Evolutionary conservation across 75 land plant genomes (phyloP).

Genomic region (Picea glauca): DNA sequence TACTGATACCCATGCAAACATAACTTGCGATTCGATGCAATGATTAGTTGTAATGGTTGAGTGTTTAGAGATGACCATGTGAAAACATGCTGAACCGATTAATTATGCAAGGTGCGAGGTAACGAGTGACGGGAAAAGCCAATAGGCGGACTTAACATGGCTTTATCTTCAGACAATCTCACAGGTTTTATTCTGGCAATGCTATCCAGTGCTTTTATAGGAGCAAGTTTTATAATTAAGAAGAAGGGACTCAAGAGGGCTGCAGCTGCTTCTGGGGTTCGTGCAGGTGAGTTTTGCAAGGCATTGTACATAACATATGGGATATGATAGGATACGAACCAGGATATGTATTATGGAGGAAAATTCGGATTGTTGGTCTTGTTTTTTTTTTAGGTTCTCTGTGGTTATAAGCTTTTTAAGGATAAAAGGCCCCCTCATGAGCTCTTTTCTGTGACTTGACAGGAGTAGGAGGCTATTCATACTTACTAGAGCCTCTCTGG

Average conservation of each 20-base stretch:
- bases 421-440: background rate
- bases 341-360: background rate
- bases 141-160: background rate
- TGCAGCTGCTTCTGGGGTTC: constrained; percentile 66
- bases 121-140: background rate
- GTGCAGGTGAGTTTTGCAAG: constrained; percentile 51
- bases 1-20: too few relatives aligned
- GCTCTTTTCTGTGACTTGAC: background rate
- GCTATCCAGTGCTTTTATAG: constrained; percentile 73
- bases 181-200: constrained; percentile 63
- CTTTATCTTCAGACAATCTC: constrained; percentile 37
- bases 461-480: constrained; percentile 68
- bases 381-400: background rate
- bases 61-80: too few relatives aligned
- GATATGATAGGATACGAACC: too few relatives aligned
- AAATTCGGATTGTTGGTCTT: background rate
- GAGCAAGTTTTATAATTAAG: constrained; percentile 84
- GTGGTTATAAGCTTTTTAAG: background rate
- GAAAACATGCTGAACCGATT: too few relatives aligned
- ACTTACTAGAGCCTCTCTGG: constrained; percentile 78
- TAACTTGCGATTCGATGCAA: too few relatives aligned
- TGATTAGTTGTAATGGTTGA: too few relatives aligned
- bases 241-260: constrained; percentile 73
- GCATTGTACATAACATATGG: background rate
- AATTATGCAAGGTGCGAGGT: too few relatives aligned